Percentiles rank a stretch among this genome's conserved stretches.
phyloP scores from a whole-genome alignment of 2,329 filamentous ascomycete genomes.

The Zelopaecilomyces penicillatus region DNA sequence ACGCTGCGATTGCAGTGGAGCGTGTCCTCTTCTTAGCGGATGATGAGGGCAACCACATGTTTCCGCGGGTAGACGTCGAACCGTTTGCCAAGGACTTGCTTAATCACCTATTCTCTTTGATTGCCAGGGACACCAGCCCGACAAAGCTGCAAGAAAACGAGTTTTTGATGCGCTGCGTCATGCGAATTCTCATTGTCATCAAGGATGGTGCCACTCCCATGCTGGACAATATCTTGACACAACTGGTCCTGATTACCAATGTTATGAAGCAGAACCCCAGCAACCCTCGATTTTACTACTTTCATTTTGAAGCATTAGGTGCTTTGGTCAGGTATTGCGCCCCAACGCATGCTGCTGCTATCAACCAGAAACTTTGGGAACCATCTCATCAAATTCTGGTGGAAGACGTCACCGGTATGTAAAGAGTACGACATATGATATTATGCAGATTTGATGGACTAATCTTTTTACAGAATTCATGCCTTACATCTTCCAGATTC shows the following conservation, averaged over 20 bases:
- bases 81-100: slow-evolving; percentile 79
- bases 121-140: slow-evolving; percentile 75
- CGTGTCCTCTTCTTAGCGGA: slow-evolving; percentile 78
- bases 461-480: slow-evolving; percentile 62
- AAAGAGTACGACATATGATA: background rate
- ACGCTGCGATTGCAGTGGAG: slow-evolving; percentile 94
- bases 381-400: slow-evolving; percentile 75
- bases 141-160: slow-evolving; percentile 98
- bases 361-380: slow-evolving; percentile 74
- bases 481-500: slow-evolving; percentile 92
- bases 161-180: slow-evolving; percentile 96
- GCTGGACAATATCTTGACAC: slow-evolving; percentile 68
- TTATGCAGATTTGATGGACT: background rate
- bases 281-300: slow-evolving; percentile 98
- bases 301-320: slow-evolving; percentile 90
- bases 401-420: slow-evolving; percentile 68
- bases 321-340: slow-evolving; percentile 70
- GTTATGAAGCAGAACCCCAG: slow-evolving; percentile 92
- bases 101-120: slow-evolving; percentile 81
- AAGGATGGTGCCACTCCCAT: slow-evolving; percentile 70
- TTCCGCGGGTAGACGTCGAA: slow-evolving; percentile 69
- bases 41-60: slow-evolving; percentile 66
- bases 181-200: slow-evolving; percentile 93
- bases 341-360: slow-evolving; percentile 55
- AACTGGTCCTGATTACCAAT: slow-evolving; percentile 81